phyloP scores from a whole-genome alignment of 1,284 basidiomycete genomes.

The Exsudoporus floridanus region DNA sequence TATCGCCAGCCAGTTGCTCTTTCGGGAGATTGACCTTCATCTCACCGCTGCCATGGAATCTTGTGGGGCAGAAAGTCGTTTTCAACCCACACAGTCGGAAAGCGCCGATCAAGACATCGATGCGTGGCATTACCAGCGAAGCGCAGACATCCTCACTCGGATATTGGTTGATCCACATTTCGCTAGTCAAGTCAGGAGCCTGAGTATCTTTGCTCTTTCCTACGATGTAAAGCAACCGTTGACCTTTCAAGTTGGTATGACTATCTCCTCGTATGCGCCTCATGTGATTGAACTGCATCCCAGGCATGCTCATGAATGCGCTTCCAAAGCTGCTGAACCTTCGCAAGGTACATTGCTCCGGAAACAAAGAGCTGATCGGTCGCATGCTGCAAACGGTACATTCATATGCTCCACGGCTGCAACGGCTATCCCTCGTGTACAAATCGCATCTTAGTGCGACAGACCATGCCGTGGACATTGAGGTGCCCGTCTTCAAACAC shows the following conservation, averaged over 20 bases:
- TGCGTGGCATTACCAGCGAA: conserved; percentile 58
- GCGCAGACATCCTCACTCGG: conserved; percentile 66
- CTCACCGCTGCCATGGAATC: conserved; percentile 32
- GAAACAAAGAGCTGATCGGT: conserved; percentile 52
- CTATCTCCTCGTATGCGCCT: background rate
- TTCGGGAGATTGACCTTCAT: conserved; percentile 62
- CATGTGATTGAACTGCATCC: background rate
- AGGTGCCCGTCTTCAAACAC: conserved; percentile 55
- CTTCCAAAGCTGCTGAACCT: conserved; percentile 61
- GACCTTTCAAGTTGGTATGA: conserved; percentile 62
- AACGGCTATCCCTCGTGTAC: conserved; percentile 55
- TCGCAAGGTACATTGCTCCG: conserved; percentile 59
- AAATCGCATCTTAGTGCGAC: conserved; percentile 40
- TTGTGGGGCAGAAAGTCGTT: conserved; percentile 27
- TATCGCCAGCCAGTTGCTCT: conserved; percentile 65
- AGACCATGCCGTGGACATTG: conserved; percentile 51
- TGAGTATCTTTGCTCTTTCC: conserved; percentile 57
- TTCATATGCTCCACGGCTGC: conserved; percentile 48
- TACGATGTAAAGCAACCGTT: conserved; percentile 49
- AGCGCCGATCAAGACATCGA: conserved; percentile 36
- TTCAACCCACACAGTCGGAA: conserved; percentile 7
- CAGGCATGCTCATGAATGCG: conserved; percentile 68
- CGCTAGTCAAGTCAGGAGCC: conserved; percentile 54
- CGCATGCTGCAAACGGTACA: conserved; percentile 55
- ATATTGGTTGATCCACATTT: conserved; percentile 62